These are phyloP conservation scores for Karstenula rhodostoma DNA, from an alignment of 2,329 filamentous ascomycete genomes.

Conservation along the genomic window DNA sequence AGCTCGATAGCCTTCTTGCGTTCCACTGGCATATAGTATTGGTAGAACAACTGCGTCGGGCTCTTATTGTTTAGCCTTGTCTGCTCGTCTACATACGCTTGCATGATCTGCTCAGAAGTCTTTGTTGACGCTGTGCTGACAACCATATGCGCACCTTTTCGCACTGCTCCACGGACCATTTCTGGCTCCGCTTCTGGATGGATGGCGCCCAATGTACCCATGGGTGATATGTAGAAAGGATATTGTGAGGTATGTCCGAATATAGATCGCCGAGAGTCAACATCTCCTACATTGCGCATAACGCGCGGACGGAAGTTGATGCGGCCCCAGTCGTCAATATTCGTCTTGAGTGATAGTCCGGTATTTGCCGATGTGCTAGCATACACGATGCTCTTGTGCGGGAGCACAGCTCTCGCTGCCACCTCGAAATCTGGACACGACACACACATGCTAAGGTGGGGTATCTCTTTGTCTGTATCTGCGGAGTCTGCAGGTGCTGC, in stretches of 20 bases:
- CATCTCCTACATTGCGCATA: conserved; percentile 46
- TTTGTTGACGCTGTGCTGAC: conserved; percentile 47
- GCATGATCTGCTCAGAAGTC: conserved; percentile 43
- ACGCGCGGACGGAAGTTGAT: conserved; percentile 47
- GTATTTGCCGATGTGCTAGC: conserved; percentile 47
- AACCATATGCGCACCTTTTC: conserved; percentile 46
- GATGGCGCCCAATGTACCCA: conserved; percentile 47
- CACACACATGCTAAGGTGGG: conserved; percentile 42
- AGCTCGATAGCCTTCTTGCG: conserved; percentile 41
- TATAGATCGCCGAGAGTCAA: conserved; percentile 41
- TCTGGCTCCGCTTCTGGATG: conserved; percentile 48
- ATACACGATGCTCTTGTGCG: conserved; percentile 45
- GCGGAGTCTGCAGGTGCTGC: conserved; percentile 27
- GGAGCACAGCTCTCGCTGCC: conserved; percentile 41
- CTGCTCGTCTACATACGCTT: conserved; percentile 37
- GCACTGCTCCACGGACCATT: conserved; percentile 45
- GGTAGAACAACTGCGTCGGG: conserved; percentile 43
- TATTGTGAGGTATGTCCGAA: conserved; percentile 45
- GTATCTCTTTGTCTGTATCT: conserved; percentile 32
- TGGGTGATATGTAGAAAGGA: conserved; percentile 52
- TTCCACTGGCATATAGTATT: conserved; percentile 48
- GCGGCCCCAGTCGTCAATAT: conserved; percentile 46
- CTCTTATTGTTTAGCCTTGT: conserved; percentile 34
- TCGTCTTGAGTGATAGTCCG: conserved; percentile 39
- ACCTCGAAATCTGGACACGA: conserved; percentile 43